Percentiles rank a stretch among this genome's conserved stretches.
Conservation (phyloP, 2,329 filamentous ascomycete species). For the Neofusicoccum cordaticola region DNA sequence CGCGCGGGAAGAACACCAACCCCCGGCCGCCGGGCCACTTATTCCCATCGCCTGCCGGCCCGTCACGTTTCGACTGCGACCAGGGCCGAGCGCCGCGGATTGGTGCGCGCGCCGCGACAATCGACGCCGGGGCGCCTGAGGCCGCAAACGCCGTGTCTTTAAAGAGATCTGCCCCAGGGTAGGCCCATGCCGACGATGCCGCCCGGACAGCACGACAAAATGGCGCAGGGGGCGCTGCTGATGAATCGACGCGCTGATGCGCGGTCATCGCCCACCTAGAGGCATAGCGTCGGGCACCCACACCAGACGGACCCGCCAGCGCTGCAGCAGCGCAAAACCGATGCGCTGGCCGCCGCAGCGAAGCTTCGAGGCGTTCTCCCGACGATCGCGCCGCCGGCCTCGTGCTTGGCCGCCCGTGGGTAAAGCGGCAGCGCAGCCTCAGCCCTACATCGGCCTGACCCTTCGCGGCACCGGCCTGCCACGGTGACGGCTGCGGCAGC, state of each 20-base stretch:
- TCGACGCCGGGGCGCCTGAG: conserved; percentile 13
- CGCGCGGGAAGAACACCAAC: conserved; percentile 5
- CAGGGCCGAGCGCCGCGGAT: conserved; percentile 1
- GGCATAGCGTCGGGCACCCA: background rate
- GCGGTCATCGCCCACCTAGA: background rate
- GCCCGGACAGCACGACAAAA: conserved; percentile 7
- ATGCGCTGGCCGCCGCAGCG: background rate
- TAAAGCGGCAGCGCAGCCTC: background rate
- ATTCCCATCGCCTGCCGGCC: background rate
- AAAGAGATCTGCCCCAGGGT: conserved; percentile 9
- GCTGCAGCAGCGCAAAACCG: background rate
- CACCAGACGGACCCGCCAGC: background rate
- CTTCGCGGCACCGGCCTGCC: no score
- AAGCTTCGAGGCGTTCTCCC: background rate
- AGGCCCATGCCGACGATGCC: background rate
- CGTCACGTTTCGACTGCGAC: background rate
- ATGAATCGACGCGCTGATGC: conserved; percentile 9
- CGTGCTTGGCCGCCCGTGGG: background rate
- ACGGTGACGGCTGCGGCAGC: background rate
- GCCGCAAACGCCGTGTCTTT: background rate
- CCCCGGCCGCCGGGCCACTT: conserved; percentile 1
- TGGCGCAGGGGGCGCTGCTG: conserved; percentile 14
- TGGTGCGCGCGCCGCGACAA: conserved; percentile 1
- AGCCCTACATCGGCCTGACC: no score
- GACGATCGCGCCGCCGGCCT: background rate